These are phyloP conservation scores for Salvia miltiorrhiza DNA, from an alignment of 257 asterid species.

Conservation along the genomic window DNA sequence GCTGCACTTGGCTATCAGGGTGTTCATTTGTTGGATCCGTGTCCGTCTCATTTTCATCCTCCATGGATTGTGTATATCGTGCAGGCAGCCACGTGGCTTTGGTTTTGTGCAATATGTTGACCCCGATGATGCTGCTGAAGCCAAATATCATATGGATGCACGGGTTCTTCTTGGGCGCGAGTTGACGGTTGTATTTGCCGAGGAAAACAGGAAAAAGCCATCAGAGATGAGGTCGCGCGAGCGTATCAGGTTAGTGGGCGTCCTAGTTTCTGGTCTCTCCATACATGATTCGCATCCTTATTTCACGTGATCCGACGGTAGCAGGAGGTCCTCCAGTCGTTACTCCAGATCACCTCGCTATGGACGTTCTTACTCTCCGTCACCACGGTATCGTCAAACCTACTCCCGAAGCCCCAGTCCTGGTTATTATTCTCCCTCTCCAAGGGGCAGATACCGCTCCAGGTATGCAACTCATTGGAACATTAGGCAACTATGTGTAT, in stretches of 20 bases:
- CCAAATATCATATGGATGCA: constrained; percentile 48
- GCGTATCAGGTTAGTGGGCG: constrained; percentile 32
- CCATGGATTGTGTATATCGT: background rate
- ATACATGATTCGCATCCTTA: background rate
- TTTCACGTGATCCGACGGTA: background rate
- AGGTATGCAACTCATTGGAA: constrained; percentile 17
- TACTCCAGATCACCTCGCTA: constrained; percentile 22
- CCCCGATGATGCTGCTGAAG: constrained; percentile 84
- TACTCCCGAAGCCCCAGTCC: constrained; percentile 38
- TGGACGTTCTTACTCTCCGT: constrained; percentile 19
- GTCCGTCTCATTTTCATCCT: background rate
- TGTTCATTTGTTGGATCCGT: background rate
- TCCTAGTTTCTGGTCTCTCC: background rate
- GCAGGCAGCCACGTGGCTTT: constrained; percentile 85
- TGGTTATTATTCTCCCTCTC: constrained; percentile 28
- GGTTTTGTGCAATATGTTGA: constrained; percentile 77
- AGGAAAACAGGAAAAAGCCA: constrained; percentile 77
- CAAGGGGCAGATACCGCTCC: constrained; percentile 30
- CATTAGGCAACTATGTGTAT: background rate
- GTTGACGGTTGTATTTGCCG: constrained; percentile 72
- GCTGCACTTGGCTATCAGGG: background rate
- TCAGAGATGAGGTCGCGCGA: constrained; percentile 76
- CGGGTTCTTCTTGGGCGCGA: constrained; percentile 62
- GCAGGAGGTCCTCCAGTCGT: constrained; percentile 14
- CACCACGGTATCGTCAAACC: constrained; percentile 18